Conservation (phyloP, 371 early-diverging fungal genomes). For the Mucor circinelloides region DNA sequence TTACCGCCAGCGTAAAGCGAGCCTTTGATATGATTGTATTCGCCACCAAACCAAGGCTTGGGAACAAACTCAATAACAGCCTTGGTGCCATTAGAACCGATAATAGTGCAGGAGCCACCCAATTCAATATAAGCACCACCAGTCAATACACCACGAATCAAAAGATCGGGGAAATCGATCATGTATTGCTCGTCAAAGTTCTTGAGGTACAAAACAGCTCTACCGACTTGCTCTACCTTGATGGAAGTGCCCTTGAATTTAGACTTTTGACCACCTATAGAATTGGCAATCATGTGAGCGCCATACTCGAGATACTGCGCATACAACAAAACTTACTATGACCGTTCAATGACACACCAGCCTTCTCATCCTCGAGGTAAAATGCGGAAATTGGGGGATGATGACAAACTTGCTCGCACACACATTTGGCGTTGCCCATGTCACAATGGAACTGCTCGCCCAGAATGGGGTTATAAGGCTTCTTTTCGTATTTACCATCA, state of each 20-base stretch:
- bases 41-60: conserved; percentile 60
- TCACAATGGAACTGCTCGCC: conserved; percentile 84
- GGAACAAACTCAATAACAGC: conserved; percentile 64
- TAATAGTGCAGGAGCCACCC: conserved; percentile 58
- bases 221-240: conserved; percentile 65
- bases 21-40: conserved; percentile 54
- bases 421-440: conserved; percentile 41
- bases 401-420: conserved; percentile 88
- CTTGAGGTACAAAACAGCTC: conserved; percentile 50
- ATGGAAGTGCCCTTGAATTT: conserved; percentile 71
- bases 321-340: conserved; percentile 39
- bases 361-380: conserved; percentile 69
- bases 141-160: conserved; percentile 64
- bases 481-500: conserved; percentile 61
- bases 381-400: conserved; percentile 91
- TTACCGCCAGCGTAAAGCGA: conserved; percentile 27
- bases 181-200: conserved; percentile 57
- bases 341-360: conserved; percentile 65
- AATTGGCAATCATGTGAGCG: not conserved
- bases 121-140: conserved; percentile 70
- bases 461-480: conserved; percentile 83
- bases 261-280: conserved; percentile 60
- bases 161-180: conserved; percentile 63
- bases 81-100: conserved; percentile 54
- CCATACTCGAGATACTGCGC: not conserved